Evolutionary conservation across 192 early-diverging fungal genomes (phyloP).

Genomic region (Tieghemiomyces parasiticus): DNA sequence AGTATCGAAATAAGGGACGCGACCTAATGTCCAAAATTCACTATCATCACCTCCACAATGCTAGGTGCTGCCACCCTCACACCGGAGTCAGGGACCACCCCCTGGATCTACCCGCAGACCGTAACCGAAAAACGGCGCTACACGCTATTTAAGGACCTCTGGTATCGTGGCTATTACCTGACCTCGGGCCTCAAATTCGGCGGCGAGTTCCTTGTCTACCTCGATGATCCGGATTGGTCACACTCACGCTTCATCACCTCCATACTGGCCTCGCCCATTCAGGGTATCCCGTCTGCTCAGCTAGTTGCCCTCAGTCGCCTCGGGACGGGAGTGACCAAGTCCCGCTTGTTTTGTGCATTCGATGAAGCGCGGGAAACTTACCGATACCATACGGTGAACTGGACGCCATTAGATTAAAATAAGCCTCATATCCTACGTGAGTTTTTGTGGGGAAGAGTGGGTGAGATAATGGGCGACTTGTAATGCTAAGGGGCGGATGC

Average conservation of each 20-base stretch:
- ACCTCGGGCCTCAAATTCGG: conserved; percentile 9
- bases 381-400: too few relatives aligned
- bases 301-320: not conserved
- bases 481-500: too few relatives aligned
- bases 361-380: too few relatives aligned
- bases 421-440: too few relatives aligned
- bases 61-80: not conserved
- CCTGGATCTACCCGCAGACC: not conserved
- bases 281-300: not conserved
- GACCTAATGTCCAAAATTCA: not conserved
- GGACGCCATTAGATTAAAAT: too few relatives aligned
- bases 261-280: not conserved
- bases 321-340: conserved; percentile 9
- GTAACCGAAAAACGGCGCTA: not conserved
- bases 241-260: conserved; percentile 9
- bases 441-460: too few relatives aligned
- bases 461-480: too few relatives aligned
- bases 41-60: not conserved
- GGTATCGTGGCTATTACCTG: conserved; percentile 8
- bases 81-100: not conserved
- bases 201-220: conserved; percentile 8
- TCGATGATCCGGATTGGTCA: not conserved
- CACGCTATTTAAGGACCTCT: not conserved
- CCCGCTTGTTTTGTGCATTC: not conserved
- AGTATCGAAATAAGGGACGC: not conserved